phyloP scores from a whole-genome alignment of 495 filamentous ascomycete genomes.

The Lasiosphaeriaceae sp. region DNA sequence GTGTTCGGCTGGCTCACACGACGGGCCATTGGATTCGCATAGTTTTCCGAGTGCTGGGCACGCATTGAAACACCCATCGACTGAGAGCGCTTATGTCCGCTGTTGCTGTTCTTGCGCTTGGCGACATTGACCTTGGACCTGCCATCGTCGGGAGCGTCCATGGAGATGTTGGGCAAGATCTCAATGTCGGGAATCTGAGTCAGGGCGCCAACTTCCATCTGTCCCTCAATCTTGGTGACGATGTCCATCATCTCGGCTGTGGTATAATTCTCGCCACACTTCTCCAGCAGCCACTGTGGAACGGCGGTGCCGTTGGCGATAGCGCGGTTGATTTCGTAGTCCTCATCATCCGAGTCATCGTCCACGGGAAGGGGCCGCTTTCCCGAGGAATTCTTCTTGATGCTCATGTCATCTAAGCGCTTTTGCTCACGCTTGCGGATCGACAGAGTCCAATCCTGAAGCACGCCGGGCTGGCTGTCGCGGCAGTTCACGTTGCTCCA shows the following conservation, averaged over 20 bases:
- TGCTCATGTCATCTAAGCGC: conserved; percentile 18
- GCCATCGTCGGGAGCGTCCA: conserved; percentile 11
- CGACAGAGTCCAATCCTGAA: conserved; percentile 46
- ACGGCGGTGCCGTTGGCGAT: conserved; percentile 33
- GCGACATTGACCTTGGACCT: conserved; percentile 4
- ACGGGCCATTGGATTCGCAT: conserved; percentile 10
- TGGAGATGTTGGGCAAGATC: conserved; percentile 55
- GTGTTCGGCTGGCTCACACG: conserved; percentile 27
- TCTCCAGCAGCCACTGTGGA: conserved; percentile 38
- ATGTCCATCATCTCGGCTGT: conserved; percentile 36
- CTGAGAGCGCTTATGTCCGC: conserved; percentile 36
- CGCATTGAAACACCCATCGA: conserved; percentile 16
- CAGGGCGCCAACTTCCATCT: conserved; percentile 26
- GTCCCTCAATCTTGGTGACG: conserved; percentile 27
- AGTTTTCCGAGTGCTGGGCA: background rate
- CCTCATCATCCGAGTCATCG: conserved; percentile 20
- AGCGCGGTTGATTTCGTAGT: conserved; percentile 1
- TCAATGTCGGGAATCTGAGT: conserved; percentile 61
- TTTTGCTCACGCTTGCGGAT: conserved; percentile 53
- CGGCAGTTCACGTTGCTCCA: conserved; percentile 52
- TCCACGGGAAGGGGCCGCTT: conserved; percentile 25
- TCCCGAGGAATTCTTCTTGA: conserved; percentile 18
- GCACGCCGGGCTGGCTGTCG: conserved; percentile 29
- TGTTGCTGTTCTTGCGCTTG: conserved; percentile 10
- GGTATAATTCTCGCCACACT: conserved; percentile 27